phyloP scores from a whole-genome alignment of 257 asterid species.

The Solanum dulcamara region DNA sequence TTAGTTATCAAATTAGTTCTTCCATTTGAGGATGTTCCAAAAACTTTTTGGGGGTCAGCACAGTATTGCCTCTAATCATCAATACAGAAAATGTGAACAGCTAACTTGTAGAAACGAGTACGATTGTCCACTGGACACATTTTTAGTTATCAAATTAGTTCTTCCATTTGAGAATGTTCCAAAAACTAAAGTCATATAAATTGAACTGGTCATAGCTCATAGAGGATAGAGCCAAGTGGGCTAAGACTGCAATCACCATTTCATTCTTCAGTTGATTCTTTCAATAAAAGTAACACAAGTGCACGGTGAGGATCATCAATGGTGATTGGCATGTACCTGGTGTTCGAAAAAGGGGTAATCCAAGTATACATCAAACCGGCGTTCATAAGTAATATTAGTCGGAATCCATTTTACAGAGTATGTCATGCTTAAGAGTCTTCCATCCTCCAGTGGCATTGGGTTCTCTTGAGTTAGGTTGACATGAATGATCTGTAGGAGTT shows the following conservation, averaged over 20 bases:
- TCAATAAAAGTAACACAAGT: background rate
- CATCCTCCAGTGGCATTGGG: conserved; percentile 50
- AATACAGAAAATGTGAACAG: background rate
- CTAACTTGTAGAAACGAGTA: background rate
- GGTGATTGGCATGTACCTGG: conserved; percentile 30
- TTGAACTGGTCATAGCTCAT: background rate
- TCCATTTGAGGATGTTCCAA: too few relatives aligned
- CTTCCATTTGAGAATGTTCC: background rate
- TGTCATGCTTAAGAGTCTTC: conserved; percentile 52
- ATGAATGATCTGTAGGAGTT: conserved; percentile 42
- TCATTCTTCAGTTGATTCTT: background rate
- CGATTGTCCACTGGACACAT: background rate
- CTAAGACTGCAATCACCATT: background rate
- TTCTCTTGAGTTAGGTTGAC: conserved; percentile 62
- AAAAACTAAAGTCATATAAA: background rate
- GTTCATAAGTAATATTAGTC: conserved; percentile 44
- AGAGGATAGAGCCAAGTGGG: background rate
- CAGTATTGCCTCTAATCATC: background rate
- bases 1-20: too few relatives aligned
- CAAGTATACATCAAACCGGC: conserved; percentile 73
- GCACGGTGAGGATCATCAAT: background rate
- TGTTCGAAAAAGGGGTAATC: conserved; percentile 82
- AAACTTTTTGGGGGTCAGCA: background rate
- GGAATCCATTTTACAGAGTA: conserved; percentile 73
- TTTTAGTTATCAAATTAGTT: background rate